phyloP scores from a whole-genome alignment of 2,329 filamentous ascomycete genomes.

The Penicillium italicum region DNA sequence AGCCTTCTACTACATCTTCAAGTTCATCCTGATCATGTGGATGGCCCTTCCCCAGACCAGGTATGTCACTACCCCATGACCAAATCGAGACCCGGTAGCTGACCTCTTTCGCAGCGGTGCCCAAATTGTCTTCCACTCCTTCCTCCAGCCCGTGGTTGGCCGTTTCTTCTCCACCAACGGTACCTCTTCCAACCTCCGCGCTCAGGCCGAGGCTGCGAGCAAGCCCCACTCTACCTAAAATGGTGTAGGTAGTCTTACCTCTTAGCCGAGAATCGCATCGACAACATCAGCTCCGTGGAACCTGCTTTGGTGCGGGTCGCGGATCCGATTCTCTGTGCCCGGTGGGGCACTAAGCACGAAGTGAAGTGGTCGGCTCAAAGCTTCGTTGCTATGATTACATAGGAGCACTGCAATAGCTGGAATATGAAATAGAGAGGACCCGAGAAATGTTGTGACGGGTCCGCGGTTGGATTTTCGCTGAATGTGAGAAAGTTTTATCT shows the following conservation, averaged over 20 bases:
- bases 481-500: conserved; percentile 4
- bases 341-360: background rate
- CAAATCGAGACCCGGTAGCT: background rate
- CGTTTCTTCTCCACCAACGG: conserved; percentile 80
- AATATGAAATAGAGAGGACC: conserved; percentile 9
- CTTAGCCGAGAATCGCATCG: conserved; percentile 22
- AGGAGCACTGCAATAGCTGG: conserved; percentile 10
- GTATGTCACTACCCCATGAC: conserved; percentile 54
- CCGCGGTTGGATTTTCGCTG: conserved; percentile 5
- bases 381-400: conserved; percentile 12
- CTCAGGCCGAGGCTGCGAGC: conserved; percentile 72
- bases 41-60: conserved; percentile 90
- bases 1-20: conserved; percentile 99
- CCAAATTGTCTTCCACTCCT: conserved; percentile 93
- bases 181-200: conserved; percentile 80
- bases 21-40: conserved; percentile 97
- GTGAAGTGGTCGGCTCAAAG: conserved; percentile 1
- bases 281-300: conserved; percentile 9
- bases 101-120: conserved; percentile 64
- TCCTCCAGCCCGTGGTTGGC: conserved; percentile 85
- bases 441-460: conserved; percentile 3
- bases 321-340: conserved; percentile 19
- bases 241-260: conserved; percentile 8
- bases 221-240: conserved; percentile 61
- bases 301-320: conserved; percentile 9